Evolutionary conservation across 768 basidiomycete species (phyloP), one percentile per base, ranked within the genome.

Genomic region (Xerocomellus intermedius): DNA sequence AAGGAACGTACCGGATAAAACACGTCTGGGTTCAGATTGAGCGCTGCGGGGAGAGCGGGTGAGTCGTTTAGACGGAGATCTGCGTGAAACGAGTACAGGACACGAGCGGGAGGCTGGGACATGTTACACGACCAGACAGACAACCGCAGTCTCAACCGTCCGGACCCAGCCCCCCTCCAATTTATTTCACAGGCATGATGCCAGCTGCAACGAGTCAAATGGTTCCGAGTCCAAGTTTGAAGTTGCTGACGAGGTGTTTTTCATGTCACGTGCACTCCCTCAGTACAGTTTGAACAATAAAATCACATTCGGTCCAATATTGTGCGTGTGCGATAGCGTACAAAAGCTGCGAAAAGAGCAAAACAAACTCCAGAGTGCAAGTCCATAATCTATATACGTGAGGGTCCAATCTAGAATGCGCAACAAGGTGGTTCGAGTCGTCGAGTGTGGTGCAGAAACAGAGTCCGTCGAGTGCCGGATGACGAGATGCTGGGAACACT

Each of bases 331-430:
- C 55, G 44, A 59, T 62, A 69, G 56, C 61, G 49, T 67, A 69
- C 59, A 64, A 60, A 42, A 51, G 24, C 55, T 51, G 50, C 55
- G 38, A 54, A 51, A 32, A 60, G 28, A 55, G 19, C 21, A 55
- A 58, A 49, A 50, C 28, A 58, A 57, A 54, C 51, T 69, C 65
- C 65, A 57, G 61, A 55, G 57, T 65, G 42, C 52, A 21, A 54
- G 67, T 69, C 67, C 67, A 57, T 62, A 65, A 58, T 58, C 68
- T 69, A 65, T 67, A 51, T 68, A 69, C 63, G 57, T 61, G 50
- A 52, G 42, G 30, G 57, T 65, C 55, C 56, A 53, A 56, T 65
- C 52, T 62, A 58, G 64, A 50, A 58, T 58, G 67, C 52, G 32
- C 48, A 55, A 57, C 56, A 47, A 52, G 42, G 48, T 37, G 41